These are phyloP conservation scores for Pleurotus tuoliensis DNA, from an alignment of 768 basidiomycete species.

Conservation along the genomic window DNA sequence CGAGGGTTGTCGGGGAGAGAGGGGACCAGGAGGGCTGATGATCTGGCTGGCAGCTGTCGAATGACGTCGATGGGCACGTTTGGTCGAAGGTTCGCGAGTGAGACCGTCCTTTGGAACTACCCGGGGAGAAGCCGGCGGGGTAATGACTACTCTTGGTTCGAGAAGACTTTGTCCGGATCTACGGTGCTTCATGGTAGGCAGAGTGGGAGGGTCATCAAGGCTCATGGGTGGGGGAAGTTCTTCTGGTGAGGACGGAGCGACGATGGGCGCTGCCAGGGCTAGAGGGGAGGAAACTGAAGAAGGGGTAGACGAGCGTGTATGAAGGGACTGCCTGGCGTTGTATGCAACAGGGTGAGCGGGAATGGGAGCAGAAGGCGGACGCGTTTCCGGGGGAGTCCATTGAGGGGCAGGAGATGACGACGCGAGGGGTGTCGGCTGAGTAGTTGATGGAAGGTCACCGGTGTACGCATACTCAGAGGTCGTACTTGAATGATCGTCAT, in stretches of 20 bases:
- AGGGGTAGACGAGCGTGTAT: conserved; percentile 82
- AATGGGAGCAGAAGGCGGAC: conserved; percentile 19
- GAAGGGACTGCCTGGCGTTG: conserved; percentile 43
- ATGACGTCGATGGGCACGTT: conserved; percentile 64
- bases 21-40: conserved; percentile 59
- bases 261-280: conserved; percentile 80
- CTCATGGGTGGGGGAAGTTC: conserved; percentile 63
- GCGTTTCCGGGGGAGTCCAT: conserved; percentile 25
- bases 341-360: conserved; percentile 22
- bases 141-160: conserved; percentile 62
- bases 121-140: conserved; percentile 73
- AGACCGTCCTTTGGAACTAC: conserved; percentile 42
- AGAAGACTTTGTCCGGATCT: conserved; percentile 65
- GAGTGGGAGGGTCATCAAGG: conserved; percentile 47
- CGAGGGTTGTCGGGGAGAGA: conserved; percentile 86
- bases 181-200: conserved; percentile 52
- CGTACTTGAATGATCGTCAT: conserved; percentile 56
- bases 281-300: conserved; percentile 87
- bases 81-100: conserved; percentile 44
- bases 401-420: conserved; percentile 44
- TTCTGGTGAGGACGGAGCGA: conserved; percentile 60
- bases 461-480: conserved; percentile 62
- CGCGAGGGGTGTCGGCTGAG: conserved; percentile 69
- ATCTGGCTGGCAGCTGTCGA: conserved; percentile 63
- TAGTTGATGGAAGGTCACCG: conserved; percentile 33